Conservation (phyloP, 2,329 filamentous ascomycete genomes). For the Dactylellina haptotyla region DNA sequence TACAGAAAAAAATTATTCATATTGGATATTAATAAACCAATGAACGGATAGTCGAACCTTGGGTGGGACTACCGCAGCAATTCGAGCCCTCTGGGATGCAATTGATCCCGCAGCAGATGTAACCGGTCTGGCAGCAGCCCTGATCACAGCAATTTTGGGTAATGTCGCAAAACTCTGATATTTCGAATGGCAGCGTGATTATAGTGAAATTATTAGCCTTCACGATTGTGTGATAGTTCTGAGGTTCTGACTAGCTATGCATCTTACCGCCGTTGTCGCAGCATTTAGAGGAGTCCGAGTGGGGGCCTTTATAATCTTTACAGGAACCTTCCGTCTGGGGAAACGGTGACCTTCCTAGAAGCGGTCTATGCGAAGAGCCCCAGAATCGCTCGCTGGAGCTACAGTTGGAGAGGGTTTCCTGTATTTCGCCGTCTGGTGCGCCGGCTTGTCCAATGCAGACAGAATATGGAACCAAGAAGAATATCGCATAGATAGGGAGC, state of each 20-base stretch:
- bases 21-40: background rate
- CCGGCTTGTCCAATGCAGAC: no score
- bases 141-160: background rate
- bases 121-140: background rate
- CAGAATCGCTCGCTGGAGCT: no score
- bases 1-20: background rate
- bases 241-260: background rate
- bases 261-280: background rate
- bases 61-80: background rate
- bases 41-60: background rate
- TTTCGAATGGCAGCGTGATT: background rate
- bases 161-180: background rate
- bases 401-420: no score
- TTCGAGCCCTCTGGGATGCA: background rate
- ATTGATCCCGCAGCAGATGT: background rate
- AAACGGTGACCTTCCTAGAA: background rate
- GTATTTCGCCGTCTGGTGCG: no score
- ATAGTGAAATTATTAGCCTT: background rate
- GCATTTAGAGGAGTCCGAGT: background rate
- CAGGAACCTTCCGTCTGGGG: background rate
- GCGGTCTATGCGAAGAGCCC: no score
- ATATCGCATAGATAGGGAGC: no score
- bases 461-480: no score
- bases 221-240: background rate
- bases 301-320: background rate